These are phyloP conservation scores for Gyrodon lividus DNA, from an alignment of 768 basidiomycete genomes.

Conservation along the genomic window DNA sequence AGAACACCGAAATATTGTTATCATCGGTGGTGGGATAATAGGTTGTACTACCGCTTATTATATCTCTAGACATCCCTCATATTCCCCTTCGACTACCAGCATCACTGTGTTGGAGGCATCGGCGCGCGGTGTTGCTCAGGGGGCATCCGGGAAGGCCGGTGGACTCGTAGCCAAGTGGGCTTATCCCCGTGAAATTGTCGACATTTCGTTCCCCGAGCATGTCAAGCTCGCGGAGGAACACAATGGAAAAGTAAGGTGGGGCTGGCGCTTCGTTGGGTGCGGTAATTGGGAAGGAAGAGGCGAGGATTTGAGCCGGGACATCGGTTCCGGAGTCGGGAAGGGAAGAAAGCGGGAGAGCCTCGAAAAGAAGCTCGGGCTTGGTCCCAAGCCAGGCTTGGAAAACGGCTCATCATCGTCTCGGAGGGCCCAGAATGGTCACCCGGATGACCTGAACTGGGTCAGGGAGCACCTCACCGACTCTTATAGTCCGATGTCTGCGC, in stretches of 20 bases:
- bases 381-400: constrained; percentile 16
- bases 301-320: constrained; percentile 27
- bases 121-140: constrained; percentile 63
- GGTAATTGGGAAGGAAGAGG: constrained; percentile 72
- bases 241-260: constrained; percentile 73
- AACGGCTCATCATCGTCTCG: constrained; percentile 15
- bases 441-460: constrained; percentile 55
- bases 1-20: constrained; percentile 48
- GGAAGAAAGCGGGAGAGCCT: constrained; percentile 44
- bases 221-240: constrained; percentile 67
- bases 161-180: constrained; percentile 88
- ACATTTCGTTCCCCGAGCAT: constrained; percentile 68
- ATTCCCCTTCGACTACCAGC: constrained; percentile 36
- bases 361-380: constrained; percentile 54
- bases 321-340: constrained; percentile 26
- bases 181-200: constrained; percentile 65
- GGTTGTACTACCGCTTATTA: constrained; percentile 85
- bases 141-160: constrained; percentile 82
- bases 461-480: constrained; percentile 55
- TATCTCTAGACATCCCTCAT: constrained; percentile 57
- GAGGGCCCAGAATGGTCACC: constrained; percentile 38
- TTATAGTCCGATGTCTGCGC: constrained; percentile 57
- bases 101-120: constrained; percentile 76
- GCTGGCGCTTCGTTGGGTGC: constrained; percentile 75
- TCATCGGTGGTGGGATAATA: constrained; percentile 86